phyloP scores from a whole-genome alignment of 768 basidiomycete species.

The Ephemerocybe angulata region DNA sequence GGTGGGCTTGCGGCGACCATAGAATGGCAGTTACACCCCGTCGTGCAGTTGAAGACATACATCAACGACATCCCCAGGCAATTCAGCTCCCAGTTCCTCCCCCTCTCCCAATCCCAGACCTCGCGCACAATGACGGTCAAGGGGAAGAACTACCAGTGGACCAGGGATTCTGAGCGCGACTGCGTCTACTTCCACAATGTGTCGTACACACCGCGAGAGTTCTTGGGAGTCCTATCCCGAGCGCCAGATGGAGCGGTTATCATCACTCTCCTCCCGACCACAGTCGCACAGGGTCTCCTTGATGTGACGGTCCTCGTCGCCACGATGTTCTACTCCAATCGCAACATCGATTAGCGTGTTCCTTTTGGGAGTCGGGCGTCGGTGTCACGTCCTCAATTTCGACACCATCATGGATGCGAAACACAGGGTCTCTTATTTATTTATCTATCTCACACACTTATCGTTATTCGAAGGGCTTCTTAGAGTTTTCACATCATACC shows the following conservation, averaged over 20 bases:
- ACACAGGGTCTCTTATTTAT: neutral
- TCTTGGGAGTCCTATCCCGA: conserved; percentile 1
- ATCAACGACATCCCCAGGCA: conserved; percentile 6
- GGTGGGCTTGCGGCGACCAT: conserved; percentile 1
- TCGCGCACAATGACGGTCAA: neutral
- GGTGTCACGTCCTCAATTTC: too few relatives aligned
- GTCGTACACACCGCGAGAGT: conserved; percentile 6
- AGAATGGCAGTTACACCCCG: conserved; percentile 7
- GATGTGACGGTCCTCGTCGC: conserved; percentile 13
- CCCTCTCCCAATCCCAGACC: neutral
- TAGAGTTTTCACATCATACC: too few relatives aligned
- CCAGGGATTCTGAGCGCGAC: conserved; percentile 3
- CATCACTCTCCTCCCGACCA: conserved; percentile 10
- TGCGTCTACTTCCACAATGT: conserved; percentile 4
- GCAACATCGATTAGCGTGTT: conserved; percentile 10
- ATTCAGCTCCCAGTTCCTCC: conserved; percentile 5
- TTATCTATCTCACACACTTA: neutral
- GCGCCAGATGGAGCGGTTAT: conserved; percentile 1
- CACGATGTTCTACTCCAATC: conserved; percentile 12
- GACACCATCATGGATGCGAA: neutral
- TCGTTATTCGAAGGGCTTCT: too few relatives aligned
- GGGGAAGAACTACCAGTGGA: conserved; percentile 6
- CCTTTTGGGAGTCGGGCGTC: too few relatives aligned
- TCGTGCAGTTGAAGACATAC: conserved; percentile 6
- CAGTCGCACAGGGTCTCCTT: conserved; percentile 13